Conservation (phyloP, 2,329 filamentous ascomycete genomes). For the Colletotrichum siamense region DNA sequence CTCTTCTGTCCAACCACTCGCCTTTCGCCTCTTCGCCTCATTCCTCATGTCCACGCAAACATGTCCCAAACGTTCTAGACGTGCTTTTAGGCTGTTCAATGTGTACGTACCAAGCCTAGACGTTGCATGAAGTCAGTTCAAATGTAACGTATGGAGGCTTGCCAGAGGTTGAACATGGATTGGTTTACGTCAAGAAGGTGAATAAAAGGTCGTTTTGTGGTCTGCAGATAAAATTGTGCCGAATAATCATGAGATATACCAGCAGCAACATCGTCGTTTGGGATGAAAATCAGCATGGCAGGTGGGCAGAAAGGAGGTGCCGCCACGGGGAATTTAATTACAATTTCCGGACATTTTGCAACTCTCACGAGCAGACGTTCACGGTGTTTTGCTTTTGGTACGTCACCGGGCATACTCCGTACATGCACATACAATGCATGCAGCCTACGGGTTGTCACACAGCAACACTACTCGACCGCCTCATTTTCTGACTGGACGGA, state of each 20-base stretch:
- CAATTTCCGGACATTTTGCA: background rate
- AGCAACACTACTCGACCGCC: constrained; percentile 5
- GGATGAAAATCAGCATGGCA: background rate
- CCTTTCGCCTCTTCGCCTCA: background rate
- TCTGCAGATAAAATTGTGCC: background rate
- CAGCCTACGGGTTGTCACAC: constrained; percentile 10
- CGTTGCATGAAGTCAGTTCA: background rate
- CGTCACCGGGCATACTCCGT: constrained; percentile 9
- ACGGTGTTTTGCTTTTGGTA: background rate
- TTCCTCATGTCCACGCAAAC: background rate
- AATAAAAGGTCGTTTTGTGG: background rate
- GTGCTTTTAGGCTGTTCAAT: background rate
- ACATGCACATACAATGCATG: background rate
- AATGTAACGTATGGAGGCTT: background rate
- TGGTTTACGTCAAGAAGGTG: background rate
- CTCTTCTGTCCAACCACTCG: background rate
- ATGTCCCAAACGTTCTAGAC: background rate
- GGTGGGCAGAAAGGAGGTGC: background rate
- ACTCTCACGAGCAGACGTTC: background rate
- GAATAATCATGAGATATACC: background rate
- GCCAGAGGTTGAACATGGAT: background rate
- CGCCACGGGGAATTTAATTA: background rate
- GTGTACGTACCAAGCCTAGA: background rate
- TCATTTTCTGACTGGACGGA: background rate
- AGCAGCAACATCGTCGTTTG: background rate